Conservation (phyloP, 371 early-diverging fungal genomes). For the Choanephora cucurbitarum region DNA sequence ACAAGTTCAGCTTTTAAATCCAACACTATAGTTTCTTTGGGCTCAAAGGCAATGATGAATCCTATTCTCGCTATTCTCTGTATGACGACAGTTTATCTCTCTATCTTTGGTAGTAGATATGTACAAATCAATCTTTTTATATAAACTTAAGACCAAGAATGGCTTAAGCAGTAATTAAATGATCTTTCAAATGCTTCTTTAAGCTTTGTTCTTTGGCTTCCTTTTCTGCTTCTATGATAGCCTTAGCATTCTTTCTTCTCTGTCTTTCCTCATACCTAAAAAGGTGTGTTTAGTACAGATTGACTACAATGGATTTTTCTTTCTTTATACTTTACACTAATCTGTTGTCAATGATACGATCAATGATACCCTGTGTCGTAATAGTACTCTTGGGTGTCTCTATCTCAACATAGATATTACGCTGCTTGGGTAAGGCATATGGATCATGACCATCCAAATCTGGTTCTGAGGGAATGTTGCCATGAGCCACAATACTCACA, state of each 20-base stretch:
- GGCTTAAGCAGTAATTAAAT: no score
- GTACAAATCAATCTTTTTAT: no score
- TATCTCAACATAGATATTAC: conserved; percentile 75
- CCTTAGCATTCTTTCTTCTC: conserved; percentile 72
- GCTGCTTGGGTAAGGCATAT: conserved; percentile 75
- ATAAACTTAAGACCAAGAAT: no score
- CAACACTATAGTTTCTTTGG: no score
- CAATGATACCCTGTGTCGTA: conserved; percentile 84
- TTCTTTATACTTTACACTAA: no score
- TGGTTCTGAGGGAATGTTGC: conserved; percentile 61
- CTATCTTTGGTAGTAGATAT: no score
- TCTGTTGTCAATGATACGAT: conserved; percentile 85
- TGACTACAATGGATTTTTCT: no score
- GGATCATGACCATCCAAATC: conserved; percentile 81
- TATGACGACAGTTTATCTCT: no score
- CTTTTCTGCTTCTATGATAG: conserved; percentile 64
- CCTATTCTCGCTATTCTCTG: no score
- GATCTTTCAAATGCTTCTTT: no score
- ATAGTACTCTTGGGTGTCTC: conserved; percentile 72
- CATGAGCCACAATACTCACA: conserved; percentile 80
- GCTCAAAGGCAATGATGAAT: no score
- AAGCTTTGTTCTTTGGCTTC: conserved; percentile 65
- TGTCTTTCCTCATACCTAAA: conserved; percentile 71
- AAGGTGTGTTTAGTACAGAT: conserved; percentile 4
- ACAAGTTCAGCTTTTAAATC: no score